Conservation (phyloP, 495 filamentous ascomycete species). For the Penicillium coprophilum region DNA sequence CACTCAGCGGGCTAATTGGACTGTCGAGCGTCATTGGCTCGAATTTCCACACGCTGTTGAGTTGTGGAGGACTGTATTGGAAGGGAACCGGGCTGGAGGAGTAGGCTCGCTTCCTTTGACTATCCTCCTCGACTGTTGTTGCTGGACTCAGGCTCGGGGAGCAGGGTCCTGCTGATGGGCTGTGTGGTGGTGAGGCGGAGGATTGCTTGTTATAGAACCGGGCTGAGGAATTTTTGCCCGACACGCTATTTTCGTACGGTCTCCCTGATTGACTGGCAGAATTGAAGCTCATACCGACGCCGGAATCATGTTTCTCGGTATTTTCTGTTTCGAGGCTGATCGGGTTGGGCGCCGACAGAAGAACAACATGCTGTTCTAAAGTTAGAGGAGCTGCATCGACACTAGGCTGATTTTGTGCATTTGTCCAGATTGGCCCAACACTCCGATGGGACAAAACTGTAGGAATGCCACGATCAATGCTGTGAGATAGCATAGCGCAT, state of each 20-base stretch:
- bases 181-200: slow-evolving; percentile 13
- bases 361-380: not conserved
- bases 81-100: slow-evolving; percentile 19
- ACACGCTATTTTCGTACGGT: slow-evolving; percentile 6
- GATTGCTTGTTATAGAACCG: slow-evolving; percentile 24
- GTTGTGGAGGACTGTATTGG: slow-evolving; percentile 27
- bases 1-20: not conserved
- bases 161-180: slow-evolving; percentile 5
- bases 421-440: slow-evolving; percentile 1
- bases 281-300: slow-evolving; percentile 12
- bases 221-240: slow-evolving; percentile 4
- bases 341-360: not conserved
- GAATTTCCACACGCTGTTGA: slow-evolving; percentile 9
- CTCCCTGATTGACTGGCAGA: slow-evolving; percentile 4
- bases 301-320: slow-evolving; percentile 4
- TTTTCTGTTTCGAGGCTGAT: not conserved
- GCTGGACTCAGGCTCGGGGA: slow-evolving; percentile 15
- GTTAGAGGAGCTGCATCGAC: not conserved
- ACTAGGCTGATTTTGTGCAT: not conserved
- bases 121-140: slow-evolving; percentile 9
- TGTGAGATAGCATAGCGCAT: slow-evolving; percentile 26
- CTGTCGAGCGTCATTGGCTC: not conserved
- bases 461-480: slow-evolving; percentile 28
- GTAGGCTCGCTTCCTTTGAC: slow-evolving; percentile 13
- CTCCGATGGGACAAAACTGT: slow-evolving; percentile 18